Percentiles rank a stretch among this genome's conserved stretches.
Conservation (phyloP, 495 filamentous ascomycete genomes). For the Mytilinidion resinicola region DNA sequence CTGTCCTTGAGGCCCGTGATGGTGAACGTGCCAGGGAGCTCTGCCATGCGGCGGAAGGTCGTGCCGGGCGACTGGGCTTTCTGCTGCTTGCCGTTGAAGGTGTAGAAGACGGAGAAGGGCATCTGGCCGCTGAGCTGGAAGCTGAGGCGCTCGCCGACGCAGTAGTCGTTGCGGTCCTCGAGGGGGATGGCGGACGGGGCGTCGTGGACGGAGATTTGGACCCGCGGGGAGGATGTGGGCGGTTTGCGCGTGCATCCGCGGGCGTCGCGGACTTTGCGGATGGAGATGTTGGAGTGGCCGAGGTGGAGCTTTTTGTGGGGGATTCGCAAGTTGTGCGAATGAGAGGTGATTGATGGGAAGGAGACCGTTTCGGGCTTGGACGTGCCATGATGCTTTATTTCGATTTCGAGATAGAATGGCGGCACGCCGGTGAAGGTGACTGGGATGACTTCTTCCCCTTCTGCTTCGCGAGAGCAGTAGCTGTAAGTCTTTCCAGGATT, state of each 20-base stretch:
- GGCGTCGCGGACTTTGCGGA: conserved; percentile 80
- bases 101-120: conserved; percentile 90
- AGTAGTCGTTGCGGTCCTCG: conserved; percentile 84
- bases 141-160: conserved; percentile 86
- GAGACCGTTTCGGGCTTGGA: conserved; percentile 72
- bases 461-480: conserved; percentile 80
- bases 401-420: conserved; percentile 83
- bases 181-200: conserved; percentile 82
- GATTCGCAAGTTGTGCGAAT: conserved; percentile 70
- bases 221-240: conserved; percentile 53
- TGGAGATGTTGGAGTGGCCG: conserved; percentile 76
- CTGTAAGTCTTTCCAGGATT: conserved; percentile 92
- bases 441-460: conserved; percentile 76
- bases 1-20: conserved; percentile 80
- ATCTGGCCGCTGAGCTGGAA: conserved; percentile 82
- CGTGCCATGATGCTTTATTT: conserved; percentile 82
- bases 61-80: conserved; percentile 71
- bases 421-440: conserved; percentile 74
- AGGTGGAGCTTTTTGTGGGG: conserved; percentile 74
- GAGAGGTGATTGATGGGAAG: conserved; percentile 66
- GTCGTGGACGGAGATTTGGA: conserved; percentile 84
- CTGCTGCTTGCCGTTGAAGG: conserved; percentile 67
- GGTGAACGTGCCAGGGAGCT: conserved; percentile 78
- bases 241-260: conserved; percentile 70
- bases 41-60: conserved; percentile 84